These are phyloP conservation scores for Euphorbia tirucalli DNA, from an alignment of 345 rosid genomes.

Conservation along the genomic window DNA sequence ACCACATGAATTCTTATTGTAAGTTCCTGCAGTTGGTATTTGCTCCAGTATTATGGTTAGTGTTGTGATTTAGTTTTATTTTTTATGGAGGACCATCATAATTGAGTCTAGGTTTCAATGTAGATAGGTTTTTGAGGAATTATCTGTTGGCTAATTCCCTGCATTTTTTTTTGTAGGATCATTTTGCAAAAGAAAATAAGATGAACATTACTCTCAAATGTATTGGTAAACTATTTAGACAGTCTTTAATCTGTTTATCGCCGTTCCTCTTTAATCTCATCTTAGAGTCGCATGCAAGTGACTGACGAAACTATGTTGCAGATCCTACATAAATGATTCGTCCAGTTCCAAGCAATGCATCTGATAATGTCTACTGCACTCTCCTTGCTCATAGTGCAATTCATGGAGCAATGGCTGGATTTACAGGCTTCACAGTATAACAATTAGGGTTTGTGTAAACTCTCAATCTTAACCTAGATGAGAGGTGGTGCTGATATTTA, in stretches of 20 bases:
- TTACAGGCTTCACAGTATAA: conserved; percentile 72
- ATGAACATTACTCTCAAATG: conserved; percentile 43
- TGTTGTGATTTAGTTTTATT: not conserved
- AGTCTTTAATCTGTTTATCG: not conserved
- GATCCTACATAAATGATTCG: conserved; percentile 95
- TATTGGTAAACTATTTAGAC: conserved; percentile 29
- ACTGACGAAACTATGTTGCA: conserved; percentile 26
- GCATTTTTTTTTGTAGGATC: conserved; percentile 28
- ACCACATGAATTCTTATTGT: not conserved
- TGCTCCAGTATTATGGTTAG: not conserved
- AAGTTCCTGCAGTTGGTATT: not conserved
- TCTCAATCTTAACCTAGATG: too few relatives aligned
- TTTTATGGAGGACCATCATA: not conserved
- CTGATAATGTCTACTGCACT: conserved; percentile 87
- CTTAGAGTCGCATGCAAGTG: not conserved
- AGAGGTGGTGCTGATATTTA: too few relatives aligned
- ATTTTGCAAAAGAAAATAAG: conserved; percentile 35
- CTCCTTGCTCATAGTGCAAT: conserved; percentile 86
- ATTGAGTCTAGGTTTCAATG: not conserved
- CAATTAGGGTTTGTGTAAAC: too few relatives aligned
- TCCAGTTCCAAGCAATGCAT: conserved; percentile 75
- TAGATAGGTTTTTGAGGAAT: not conserved
- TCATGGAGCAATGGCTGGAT: conserved; percentile 95
- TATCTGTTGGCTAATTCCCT: not conserved
- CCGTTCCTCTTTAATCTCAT: not conserved